These are phyloP conservation scores for Kockiozyma suomiensis DNA, from an alignment of 805 yeast species.

Conservation along the genomic window DNA sequence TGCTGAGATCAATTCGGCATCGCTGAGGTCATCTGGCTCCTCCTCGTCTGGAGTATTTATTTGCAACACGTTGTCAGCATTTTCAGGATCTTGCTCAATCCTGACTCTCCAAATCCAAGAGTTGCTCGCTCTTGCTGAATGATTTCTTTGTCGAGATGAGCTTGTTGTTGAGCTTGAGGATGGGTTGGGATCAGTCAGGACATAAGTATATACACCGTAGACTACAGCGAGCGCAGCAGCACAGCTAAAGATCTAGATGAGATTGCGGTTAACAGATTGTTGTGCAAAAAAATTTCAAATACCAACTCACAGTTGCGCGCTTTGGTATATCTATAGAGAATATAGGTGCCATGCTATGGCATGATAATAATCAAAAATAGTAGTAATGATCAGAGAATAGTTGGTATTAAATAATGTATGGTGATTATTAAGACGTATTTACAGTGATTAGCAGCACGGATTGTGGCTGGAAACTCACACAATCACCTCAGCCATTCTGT, in stretches of 20 bases:
- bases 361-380: not conserved
- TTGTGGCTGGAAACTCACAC: not conserved
- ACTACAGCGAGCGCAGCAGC: slow-evolving; percentile 9
- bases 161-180: not conserved
- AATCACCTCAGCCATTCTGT: too few species aligned
- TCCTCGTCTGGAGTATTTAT: not conserved
- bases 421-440: not conserved
- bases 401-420: not conserved
- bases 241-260: not conserved
- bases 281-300: not conserved
- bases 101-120: too few species aligned
- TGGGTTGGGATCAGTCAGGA: not conserved
- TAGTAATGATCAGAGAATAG: too few species aligned
- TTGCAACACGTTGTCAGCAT: too few species aligned
- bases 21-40: not conserved
- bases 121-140: not conserved
- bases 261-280: too few species aligned
- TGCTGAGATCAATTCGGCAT: not conserved
- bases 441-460: not conserved
- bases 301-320: not conserved
- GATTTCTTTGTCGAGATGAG: not conserved
- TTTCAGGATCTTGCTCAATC: too few species aligned
- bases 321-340: not conserved
- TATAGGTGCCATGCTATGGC: not conserved
- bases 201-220: not conserved